A percentile compares a stretch with the other conserved stretches of the same genome.
Evolutionary conservation across 345 rosid species (phyloP).

Genomic region (Salix arbutifolia): DNA sequence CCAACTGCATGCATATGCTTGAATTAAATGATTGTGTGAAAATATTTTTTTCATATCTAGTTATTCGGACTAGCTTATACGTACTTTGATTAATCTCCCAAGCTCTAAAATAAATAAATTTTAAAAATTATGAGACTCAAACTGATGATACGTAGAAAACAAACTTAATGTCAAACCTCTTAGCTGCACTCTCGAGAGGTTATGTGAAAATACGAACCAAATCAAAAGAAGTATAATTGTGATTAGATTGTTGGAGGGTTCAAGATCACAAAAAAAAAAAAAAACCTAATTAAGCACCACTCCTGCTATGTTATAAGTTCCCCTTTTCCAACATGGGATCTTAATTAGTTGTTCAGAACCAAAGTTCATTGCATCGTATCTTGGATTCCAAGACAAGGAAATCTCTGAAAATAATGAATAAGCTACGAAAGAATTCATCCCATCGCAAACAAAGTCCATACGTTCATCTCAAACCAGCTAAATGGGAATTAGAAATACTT

Average conservation of each 20-base stretch:
- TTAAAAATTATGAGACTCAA: no score
- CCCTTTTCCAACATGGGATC: background rate
- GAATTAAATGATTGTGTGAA: background rate
- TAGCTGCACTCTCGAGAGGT: no score
- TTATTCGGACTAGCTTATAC: no score
- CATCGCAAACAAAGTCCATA: background rate
- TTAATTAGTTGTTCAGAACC: slow-evolving; percentile 9
- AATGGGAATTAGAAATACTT: background rate
- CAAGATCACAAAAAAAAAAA: background rate
- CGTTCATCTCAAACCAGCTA: background rate
- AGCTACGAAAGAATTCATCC: background rate
- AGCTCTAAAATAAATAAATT: no score
- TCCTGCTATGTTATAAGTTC: no score
- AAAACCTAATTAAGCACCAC: background rate
- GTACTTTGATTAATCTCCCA: no score
- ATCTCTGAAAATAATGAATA: background rate
- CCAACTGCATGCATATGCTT: background rate
- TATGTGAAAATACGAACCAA: background rate
- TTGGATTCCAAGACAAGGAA: background rate
- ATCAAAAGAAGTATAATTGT: background rate
- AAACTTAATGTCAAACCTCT: no score
- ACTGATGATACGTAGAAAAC: rapidly evolving
- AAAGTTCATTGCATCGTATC: slow-evolving; percentile 16
- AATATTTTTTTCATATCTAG: no score
- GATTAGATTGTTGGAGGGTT: background rate